phyloP scores from a whole-genome alignment of 2,329 filamentous ascomycete species.

The Pestalotiopsis sp. region DNA sequence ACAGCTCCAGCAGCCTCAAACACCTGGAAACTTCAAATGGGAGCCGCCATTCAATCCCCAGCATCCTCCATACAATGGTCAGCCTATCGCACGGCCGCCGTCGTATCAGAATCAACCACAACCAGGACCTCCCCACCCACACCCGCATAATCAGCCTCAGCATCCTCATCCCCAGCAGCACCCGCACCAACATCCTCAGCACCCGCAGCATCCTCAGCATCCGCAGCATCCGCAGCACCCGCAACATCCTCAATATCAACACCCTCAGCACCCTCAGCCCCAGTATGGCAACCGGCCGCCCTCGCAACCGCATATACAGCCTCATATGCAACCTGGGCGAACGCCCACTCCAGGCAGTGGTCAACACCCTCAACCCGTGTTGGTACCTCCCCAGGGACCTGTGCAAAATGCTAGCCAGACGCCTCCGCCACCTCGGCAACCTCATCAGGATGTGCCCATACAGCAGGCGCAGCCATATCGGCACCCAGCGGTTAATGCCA shows the following conservation, averaged over 20 bases:
- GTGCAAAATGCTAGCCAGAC: constrained; percentile 30
- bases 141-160: constrained; percentile 27
- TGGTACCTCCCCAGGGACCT: constrained; percentile 31
- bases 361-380: constrained; percentile 27
- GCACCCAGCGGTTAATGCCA: constrained; percentile 15
- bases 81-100: constrained; percentile 26
- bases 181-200: constrained; percentile 22
- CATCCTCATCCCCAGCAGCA: constrained; percentile 23
- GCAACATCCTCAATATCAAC: constrained; percentile 21
- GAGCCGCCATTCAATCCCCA: constrained; percentile 40
- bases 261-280: constrained; percentile 26
- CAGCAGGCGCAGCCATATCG: constrained; percentile 23
- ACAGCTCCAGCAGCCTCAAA: constrained; percentile 25
- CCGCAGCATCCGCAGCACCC: constrained; percentile 23
- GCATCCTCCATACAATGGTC: constrained; percentile 22
- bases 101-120: constrained; percentile 24
- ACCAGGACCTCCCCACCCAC: constrained; percentile 10
- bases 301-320: constrained; percentile 18
- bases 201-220: constrained; percentile 24
- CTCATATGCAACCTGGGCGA: constrained; percentile 29
- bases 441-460: constrained; percentile 29
- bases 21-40: constrained; percentile 38
- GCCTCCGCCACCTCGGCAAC: constrained; percentile 28
- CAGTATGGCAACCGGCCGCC: constrained; percentile 22
- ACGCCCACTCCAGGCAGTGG: constrained; percentile 31